A percentile compares a stretch with the other conserved stretches of the same genome.
Evolutionary conservation across 2,329 filamentous ascomycete genomes (phyloP).

Genomic region (Fusarium neocosmosporiellum): DNA sequence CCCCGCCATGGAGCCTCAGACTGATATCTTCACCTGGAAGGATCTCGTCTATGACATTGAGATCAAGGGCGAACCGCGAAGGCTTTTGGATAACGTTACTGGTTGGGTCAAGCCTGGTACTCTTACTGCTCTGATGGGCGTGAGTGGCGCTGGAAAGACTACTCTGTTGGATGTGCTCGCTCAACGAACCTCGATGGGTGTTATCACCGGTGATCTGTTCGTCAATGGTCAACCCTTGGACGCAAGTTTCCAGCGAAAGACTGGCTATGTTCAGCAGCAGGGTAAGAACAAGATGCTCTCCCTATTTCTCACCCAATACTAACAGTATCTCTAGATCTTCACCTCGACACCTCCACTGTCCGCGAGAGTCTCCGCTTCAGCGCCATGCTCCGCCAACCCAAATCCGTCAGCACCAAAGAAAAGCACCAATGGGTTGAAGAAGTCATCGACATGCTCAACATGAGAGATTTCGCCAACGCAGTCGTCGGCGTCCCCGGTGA

Average conservation of each 20-base stretch:
- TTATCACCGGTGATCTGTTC: constrained; percentile 74
- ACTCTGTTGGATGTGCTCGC: constrained; percentile 57
- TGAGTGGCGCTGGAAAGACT: constrained; percentile 60
- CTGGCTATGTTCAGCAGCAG: constrained; percentile 76
- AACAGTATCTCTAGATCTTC: constrained; percentile 57
- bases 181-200: constrained; percentile 68
- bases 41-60: constrained; percentile 73
- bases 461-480: not conserved
- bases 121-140: constrained; percentile 81
- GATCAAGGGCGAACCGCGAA: constrained; percentile 78
- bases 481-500: not conserved
- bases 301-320: accelerated
- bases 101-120: constrained; percentile 94
- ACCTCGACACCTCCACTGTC: constrained; percentile 66
- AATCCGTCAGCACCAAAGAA: constrained; percentile 62
- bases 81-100: constrained; percentile 81
- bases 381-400: constrained; percentile 67
- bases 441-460: constrained; percentile 48
- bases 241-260: constrained; percentile 71
- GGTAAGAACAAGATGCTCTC: constrained; percentile 45
- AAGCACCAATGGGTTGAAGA: constrained; percentile 72
- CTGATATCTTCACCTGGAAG: not conserved
- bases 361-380: constrained; percentile 66
- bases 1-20: not conserved
- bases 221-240: constrained; percentile 70